Base-by-base conservation (phyloP, 2,329 filamentous ascomycete genomes). In the Penicillium sp. region DNA sequence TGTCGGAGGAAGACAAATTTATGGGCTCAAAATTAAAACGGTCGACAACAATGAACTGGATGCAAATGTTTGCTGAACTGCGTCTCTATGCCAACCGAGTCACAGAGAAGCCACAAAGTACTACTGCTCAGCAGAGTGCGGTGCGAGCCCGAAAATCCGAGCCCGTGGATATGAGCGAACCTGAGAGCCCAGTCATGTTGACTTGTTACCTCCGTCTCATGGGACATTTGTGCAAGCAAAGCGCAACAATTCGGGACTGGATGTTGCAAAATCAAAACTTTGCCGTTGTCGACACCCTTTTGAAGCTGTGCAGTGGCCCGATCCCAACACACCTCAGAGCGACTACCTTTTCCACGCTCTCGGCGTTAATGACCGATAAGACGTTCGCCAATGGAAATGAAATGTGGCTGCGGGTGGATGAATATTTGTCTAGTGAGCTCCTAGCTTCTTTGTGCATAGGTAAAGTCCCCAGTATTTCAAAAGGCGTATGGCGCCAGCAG, bases 141-240 rank as follows among this genome's bases (percentile, higher is more conserved):
- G 83, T 84, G 66, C 82, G 87, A 59, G 73, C 82, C 53, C 82
- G 83, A 47, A 88, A 90, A 71, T 79, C 84, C 46, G 79, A 84
- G 44, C 80, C 79, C 19, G 87, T 89, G 45, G 83, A 89, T 58
- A 87, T 91, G 58, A 92, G 96, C 27, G 93, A 97, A 70, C 90
- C 92, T 4, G 96, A 99, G 73, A 96, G 91, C 42, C 88, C 89
- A n/a, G 90, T 96, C 76, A 97, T 99, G 91, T 82, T 99, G 27
- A 92, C 97, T 70, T 93, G 91, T 65, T 98, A 98, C 71, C 81
- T 99, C 52, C 87, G 93, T 29, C 82, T 99, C 5, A 90, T 96
- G 66, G 86, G 91, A 3, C 91, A 96, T 72, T 80, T 99, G 10
- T 88, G 89, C 60, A 82, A 84, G 22, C 87, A 93, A 69, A 96